Evolutionary conservation across 495 filamentous ascomycete species (phyloP), one percentile per base, ranked within the genome.

Genomic region (Aspergillus diversus): DNA sequence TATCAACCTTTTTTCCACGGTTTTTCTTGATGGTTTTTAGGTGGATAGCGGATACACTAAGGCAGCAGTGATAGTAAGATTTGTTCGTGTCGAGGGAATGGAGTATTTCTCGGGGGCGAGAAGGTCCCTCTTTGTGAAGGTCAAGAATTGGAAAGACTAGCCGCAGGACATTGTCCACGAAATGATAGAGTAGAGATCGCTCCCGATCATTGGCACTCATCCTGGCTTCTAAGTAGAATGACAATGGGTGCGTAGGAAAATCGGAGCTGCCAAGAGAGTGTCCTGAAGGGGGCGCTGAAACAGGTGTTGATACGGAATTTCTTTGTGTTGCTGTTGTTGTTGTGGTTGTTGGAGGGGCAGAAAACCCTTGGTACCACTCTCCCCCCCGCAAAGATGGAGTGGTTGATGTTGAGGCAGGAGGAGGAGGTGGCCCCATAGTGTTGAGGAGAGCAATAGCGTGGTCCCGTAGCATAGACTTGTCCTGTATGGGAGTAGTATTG

Each of bases 311-410:
- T n/a, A 49, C 9, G 7, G 46, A n/a, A n/a, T 11, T 16, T 16
- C 46, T 49, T 33, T 52, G 50, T 52, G n/a, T 12, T 52, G 21
- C n/a, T n/a, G n/a, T n/a, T n/a, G n/a, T n/a, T n/a, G n/a, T n/a
- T n/a, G n/a, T n/a, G n/a, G n/a, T 31, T 46, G 34, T 35, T 48
- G 7, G 50, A 34, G 51, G 59, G 33, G 33, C 33, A 3, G 49
- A 21, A 35, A 60, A 60, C 27, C 58, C 58, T 21, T 61, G 49
- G 32, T 61, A 61, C 59, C 59, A 61, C 21, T 54, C 50, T 9
- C 34, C 37, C 17, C 21, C 43, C 6, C 32, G 49, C 39, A 61
- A 1, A 15, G 34, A 37, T 47, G 59, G 59, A 0, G 49, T 61
- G 7, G 49, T 46, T n/a, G 43, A 35, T 21, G 57, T 27, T 31